Evolutionary conservation across 2,329 filamentous ascomycete species (phyloP).

Genomic region (Knoxdaviesia proteae): DNA sequence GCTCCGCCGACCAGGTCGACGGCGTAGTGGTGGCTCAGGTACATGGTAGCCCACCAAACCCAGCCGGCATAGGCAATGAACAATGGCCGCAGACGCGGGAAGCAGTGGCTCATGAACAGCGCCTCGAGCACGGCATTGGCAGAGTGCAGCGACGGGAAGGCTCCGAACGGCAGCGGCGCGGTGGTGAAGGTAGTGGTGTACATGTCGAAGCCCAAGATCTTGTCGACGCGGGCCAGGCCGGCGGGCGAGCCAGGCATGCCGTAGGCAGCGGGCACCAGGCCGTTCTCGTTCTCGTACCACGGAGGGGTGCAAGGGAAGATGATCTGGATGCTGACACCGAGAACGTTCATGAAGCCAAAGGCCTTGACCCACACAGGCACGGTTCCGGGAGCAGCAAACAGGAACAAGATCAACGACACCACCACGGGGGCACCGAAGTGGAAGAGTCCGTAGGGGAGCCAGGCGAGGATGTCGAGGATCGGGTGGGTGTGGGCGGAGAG

Average conservation of each 20-base stretch:
- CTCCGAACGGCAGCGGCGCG: slow-evolving; percentile 81
- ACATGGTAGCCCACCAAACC: slow-evolving; percentile 99
- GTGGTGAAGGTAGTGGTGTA: slow-evolving; percentile 86
- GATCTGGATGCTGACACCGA: slow-evolving; percentile 73
- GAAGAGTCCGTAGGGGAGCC: slow-evolving; percentile 79
- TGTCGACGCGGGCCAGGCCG: slow-evolving; percentile 71
- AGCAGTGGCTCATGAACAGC: slow-evolving; percentile 81
- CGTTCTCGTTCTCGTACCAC: slow-evolving; percentile 92
- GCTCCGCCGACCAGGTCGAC: slow-evolving; percentile 80
- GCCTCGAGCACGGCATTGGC: slow-evolving; percentile 77
- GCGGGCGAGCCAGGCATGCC: slow-evolving; percentile 78
- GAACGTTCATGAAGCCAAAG: slow-evolving; percentile 83
- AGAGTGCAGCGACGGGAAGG: slow-evolving; percentile 83
- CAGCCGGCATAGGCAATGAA: slow-evolving; percentile 74
- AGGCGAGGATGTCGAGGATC: slow-evolving; percentile 69
- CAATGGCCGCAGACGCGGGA: slow-evolving; percentile 60
- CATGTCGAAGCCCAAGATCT: slow-evolving; percentile 74
- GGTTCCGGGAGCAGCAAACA: slow-evolving; percentile 73
- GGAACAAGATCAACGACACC: slow-evolving; percentile 59
- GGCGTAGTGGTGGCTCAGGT: slow-evolving; percentile 90
- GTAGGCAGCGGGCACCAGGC: slow-evolving; percentile 78
- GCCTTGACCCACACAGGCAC: slow-evolving; percentile 66
- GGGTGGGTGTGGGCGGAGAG: slow-evolving; percentile 75
- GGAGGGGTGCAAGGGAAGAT: slow-evolving; percentile 85
- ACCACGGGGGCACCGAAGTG: slow-evolving; percentile 77